phyloP scores from a whole-genome alignment of 2,329 filamentous ascomycete species.

The Aspergillus pseudoterreus region DNA sequence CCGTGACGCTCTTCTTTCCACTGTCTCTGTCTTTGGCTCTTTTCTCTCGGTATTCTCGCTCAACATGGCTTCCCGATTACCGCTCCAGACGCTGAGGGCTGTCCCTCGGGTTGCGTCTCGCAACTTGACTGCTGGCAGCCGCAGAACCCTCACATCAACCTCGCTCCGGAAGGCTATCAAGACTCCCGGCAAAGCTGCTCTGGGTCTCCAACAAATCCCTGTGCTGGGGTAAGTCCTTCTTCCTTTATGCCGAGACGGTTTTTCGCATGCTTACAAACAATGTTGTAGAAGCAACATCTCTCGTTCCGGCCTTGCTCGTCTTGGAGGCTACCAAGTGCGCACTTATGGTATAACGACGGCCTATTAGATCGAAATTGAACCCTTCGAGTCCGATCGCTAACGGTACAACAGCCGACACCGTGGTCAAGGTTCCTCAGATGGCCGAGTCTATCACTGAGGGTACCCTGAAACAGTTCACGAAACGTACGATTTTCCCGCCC shows the following conservation, averaged over 20 bases:
- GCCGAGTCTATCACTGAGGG: constrained; percentile 98
- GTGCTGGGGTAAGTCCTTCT: constrained; percentile 21
- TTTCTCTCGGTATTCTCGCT: neutral
- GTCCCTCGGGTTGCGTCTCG: constrained; percentile 26
- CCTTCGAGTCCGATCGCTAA: constrained; percentile 6
- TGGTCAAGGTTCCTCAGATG: constrained; percentile 96
- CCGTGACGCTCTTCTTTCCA: neutral
- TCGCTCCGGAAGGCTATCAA: constrained; percentile 16
- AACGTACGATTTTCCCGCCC: constrained; percentile 50
- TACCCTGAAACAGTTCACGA: constrained; percentile 91
- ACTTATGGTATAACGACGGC: constrained; percentile 30
- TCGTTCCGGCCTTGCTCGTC: constrained; percentile 18
- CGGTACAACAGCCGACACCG: constrained; percentile 60
- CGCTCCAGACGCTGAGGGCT: constrained; percentile 29
- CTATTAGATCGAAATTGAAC: neutral
- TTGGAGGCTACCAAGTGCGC: constrained; percentile 29
- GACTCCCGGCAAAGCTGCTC: constrained; percentile 11
- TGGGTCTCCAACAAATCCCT: constrained; percentile 21
- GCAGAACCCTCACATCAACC: constrained; percentile 25
- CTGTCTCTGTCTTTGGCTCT: neutral
- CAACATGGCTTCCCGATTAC: constrained; percentile 39
- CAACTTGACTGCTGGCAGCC: constrained; percentile 14
- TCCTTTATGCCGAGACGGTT: neutral
- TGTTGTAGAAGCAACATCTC: constrained; percentile 22
- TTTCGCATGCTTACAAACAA: neutral